Evolutionary conservation across 345 rosid genomes (phyloP).

Genomic region (Tarenaya hassleriana): DNA sequence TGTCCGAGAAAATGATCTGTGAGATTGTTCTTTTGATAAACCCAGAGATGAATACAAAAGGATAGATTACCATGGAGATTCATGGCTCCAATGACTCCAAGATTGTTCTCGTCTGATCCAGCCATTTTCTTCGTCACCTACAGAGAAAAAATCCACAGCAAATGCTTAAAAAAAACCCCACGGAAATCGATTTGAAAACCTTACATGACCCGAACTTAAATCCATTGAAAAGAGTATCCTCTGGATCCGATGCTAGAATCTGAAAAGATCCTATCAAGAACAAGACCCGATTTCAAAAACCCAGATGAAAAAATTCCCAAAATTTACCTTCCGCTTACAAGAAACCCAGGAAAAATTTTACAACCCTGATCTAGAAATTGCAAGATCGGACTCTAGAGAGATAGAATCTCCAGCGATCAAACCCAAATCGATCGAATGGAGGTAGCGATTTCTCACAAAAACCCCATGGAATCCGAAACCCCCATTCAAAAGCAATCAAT

Average conservation of each 20-base stretch:
- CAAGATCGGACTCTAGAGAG: constrained; percentile 7
- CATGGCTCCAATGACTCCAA: constrained; percentile 52
- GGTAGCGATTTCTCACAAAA: constrained; percentile 38
- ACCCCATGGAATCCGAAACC: constrained; percentile 29
- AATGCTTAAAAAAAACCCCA: not conserved
- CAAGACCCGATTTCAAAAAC: constrained; percentile 15
- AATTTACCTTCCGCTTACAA: constrained; percentile 26
- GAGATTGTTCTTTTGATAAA: too few species aligned
- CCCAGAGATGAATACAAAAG: too few species aligned
- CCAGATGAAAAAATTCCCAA: constrained; percentile 23
- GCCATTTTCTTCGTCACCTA: constrained; percentile 43
- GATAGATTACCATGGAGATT: constrained; percentile 45
- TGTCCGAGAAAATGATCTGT: not conserved
- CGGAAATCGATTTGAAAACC: constrained; percentile 9
- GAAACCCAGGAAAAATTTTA: constrained; percentile 1
- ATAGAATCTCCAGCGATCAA: constrained; percentile 11
- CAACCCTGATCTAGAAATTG: constrained; percentile 4
- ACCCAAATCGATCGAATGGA: constrained; percentile 22
- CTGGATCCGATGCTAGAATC: not conserved
- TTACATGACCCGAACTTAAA: not conserved
- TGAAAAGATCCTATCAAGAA: constrained; percentile 30
- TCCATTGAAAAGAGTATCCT: not conserved
- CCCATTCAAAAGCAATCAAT: constrained; percentile 14
- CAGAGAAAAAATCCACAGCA: too few species aligned
- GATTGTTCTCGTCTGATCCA: constrained; percentile 75